A percentile compares a stretch with the other conserved stretches of the same genome.
These are phyloP conservation scores for Cyathus striatus DNA, from an alignment of 768 basidiomycete genomes.

Conservation along the genomic window DNA sequence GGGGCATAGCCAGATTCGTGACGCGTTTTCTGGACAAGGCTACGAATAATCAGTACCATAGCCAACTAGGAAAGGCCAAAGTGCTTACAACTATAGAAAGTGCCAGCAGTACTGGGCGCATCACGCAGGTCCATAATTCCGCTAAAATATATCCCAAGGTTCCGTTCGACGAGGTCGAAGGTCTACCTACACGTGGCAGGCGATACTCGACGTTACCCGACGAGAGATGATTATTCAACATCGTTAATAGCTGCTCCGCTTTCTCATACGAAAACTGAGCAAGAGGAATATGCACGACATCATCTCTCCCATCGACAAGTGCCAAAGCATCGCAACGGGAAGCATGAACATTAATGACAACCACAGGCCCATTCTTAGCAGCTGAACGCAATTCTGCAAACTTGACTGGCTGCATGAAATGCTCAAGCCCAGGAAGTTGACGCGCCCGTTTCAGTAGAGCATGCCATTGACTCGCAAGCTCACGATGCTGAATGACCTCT, in stretches of 20 bases:
- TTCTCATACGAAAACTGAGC: constrained; percentile 6
- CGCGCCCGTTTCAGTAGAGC: constrained; percentile 8
- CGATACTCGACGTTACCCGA: not conserved
- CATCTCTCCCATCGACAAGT: not conserved
- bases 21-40: not conserved
- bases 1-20: constrained; percentile 21
- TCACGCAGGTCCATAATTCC: constrained; percentile 5
- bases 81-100: constrained; percentile 1
- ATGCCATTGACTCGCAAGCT: constrained; percentile 10
- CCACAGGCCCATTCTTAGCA: constrained; percentile 11
- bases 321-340: constrained; percentile 13
- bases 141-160: not conserved
- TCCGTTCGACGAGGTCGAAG: too few species aligned
- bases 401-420: constrained; percentile 9
- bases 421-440: constrained; percentile 7
- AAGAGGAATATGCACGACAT: not conserved
- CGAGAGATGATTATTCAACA: constrained; percentile 1
- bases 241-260: not conserved
- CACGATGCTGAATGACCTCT: constrained; percentile 2
- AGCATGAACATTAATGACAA: constrained; percentile 11
- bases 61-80: not conserved
- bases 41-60: not conserved
- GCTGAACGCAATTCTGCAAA: constrained; percentile 8
- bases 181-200: not conserved
- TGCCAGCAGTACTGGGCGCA: constrained; percentile 4